phyloP scores from a whole-genome alignment of 1,284 basidiomycete genomes.

The Trichosporon ovoides region DNA sequence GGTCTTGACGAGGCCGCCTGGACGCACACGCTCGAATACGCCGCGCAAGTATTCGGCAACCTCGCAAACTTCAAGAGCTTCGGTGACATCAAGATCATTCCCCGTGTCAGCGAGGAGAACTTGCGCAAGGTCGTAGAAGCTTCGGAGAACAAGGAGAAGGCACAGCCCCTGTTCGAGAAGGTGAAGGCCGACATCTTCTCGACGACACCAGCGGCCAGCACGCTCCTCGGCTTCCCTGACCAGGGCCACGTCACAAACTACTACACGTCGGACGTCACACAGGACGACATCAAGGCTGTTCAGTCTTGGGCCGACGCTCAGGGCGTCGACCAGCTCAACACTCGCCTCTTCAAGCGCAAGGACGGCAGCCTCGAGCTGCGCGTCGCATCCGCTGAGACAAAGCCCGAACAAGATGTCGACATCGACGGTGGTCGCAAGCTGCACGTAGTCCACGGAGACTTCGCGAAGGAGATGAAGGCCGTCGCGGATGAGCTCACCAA shows the following conservation, averaged over 20 bases:
- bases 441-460: constrained; percentile 19
- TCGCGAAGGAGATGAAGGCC: constrained; percentile 5
- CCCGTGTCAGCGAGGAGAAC: constrained; percentile 8
- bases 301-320: constrained; percentile 16
- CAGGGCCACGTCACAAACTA: constrained; percentile 20
- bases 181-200: constrained; percentile 17
- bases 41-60: constrained; percentile 18
- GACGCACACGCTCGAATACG: constrained; percentile 15
- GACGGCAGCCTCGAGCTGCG: constrained; percentile 20
- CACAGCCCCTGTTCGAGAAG: constrained; percentile 12
- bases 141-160: constrained; percentile 4
- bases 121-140: constrained; percentile 17
- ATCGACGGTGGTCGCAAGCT: constrained; percentile 10
- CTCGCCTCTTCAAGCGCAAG: constrained; percentile 18
- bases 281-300: constrained; percentile 20
- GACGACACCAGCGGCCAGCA: constrained; percentile 10
- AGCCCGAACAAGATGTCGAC: constrained; percentile 8
- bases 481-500: constrained; percentile 35
- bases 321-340: constrained; percentile 18
- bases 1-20: constrained; percentile 13
- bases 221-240: constrained; percentile 21
- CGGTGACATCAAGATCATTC: constrained; percentile 22
- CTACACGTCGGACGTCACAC: constrained; percentile 14
- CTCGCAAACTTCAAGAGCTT: constrained; percentile 23
- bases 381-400: constrained; percentile 10